Evolutionary conservation across 768 basidiomycete genomes (phyloP).

Genomic region (Amanita rimosa): DNA sequence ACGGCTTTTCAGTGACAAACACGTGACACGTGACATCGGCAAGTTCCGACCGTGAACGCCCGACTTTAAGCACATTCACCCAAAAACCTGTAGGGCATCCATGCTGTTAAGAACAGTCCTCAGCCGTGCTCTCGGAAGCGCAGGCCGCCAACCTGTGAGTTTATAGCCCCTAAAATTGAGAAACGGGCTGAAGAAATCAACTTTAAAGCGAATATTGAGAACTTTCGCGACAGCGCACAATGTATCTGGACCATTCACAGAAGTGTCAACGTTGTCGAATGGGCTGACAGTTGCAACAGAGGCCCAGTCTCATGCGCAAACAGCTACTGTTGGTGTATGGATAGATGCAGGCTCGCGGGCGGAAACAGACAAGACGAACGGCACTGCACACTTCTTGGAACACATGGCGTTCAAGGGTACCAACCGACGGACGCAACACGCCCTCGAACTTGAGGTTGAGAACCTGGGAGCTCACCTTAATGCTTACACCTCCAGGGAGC

Average conservation of each 20-base stretch:
- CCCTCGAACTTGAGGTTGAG: slow-evolving; percentile 94
- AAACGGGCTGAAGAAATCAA: background rate
- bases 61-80: background rate
- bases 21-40: background rate
- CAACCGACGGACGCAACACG: slow-evolving; percentile 73
- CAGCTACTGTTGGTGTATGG: slow-evolving; percentile 98
- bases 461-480: slow-evolving; percentile 96
- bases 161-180: background rate
- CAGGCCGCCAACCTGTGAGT: slow-evolving; percentile 28
- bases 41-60: slow-evolving; percentile 3
- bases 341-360: slow-evolving; percentile 97
- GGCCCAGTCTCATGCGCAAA: slow-evolving; percentile 81
- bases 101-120: slow-evolving; percentile 33
- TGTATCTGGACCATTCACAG: slow-evolving; percentile 63
- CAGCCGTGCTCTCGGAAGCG: slow-evolving; percentile 29
- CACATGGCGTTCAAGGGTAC: slow-evolving; percentile 99
- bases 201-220: slow-evolving; percentile 40
- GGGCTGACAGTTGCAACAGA: slow-evolving; percentile 94
- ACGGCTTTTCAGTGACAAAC: background rate
- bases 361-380: slow-evolving; percentile 90
- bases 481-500: slow-evolving; percentile 97
- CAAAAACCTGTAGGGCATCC: slow-evolving; percentile 4
- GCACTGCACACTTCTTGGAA: slow-evolving; percentile 97
- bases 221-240: slow-evolving; percentile 67
- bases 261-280: slow-evolving; percentile 88